Conservation (phyloP, 2,329 filamentous ascomycete genomes). For the Exophiala sp. region DNA sequence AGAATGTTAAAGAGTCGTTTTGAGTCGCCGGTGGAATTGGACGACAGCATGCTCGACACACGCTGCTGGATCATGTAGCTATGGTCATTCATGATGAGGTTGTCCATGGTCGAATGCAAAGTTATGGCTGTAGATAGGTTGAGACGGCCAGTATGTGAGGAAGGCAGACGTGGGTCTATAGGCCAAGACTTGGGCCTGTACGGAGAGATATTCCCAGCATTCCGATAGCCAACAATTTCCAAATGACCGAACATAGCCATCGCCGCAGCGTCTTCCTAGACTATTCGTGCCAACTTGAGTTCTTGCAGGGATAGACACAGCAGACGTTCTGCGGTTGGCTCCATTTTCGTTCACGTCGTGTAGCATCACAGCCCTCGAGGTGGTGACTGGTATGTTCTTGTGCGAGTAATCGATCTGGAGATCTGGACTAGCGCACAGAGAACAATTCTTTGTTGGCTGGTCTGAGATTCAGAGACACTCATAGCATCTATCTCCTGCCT, state of each 20-base stretch:
- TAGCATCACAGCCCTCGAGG: no score
- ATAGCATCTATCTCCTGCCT: slow-evolving; percentile 29
- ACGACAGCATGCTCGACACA: no score
- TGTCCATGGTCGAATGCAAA: no score
- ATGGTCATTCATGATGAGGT: no score
- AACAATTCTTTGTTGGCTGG: slow-evolving; percentile 17
- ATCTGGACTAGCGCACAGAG: slow-evolving; percentile 16
- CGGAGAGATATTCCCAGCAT: no score
- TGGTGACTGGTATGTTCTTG: background rate
- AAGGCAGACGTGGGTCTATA: no score
- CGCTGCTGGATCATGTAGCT: no score
- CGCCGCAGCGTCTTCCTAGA: background rate
- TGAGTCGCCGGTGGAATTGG: no score
- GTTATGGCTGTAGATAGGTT: no score
- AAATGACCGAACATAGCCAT: background rate
- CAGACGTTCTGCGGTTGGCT: background rate
- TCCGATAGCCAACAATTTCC: background rate
- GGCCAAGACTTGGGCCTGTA: no score
- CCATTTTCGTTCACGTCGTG: background rate
- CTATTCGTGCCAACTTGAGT: background rate
- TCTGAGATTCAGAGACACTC: slow-evolving; percentile 27
- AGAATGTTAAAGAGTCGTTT: no score
- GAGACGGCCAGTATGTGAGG: no score
- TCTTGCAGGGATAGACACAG: background rate
- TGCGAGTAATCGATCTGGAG: slow-evolving; percentile 4